phyloP scores from a whole-genome alignment of 345 rosid genomes.

The Acer campestre region DNA sequence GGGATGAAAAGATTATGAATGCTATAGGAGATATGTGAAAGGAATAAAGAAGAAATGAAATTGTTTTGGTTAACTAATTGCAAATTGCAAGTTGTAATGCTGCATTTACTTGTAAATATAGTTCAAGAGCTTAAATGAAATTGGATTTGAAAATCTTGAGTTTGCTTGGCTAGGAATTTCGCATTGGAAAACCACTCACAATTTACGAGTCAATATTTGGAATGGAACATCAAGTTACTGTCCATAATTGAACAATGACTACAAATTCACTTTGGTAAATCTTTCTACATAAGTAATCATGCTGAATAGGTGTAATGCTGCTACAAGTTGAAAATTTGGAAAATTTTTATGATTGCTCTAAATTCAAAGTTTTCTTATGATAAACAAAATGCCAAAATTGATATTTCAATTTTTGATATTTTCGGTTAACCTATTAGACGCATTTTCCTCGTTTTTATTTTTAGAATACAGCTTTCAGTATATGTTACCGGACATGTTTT shows the following conservation, averaged over 20 bases:
- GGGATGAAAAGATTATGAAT: background rate
- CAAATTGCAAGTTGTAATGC: background rate
- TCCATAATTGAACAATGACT: background rate
- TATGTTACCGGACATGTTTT: too few species aligned
- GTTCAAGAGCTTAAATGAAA: too few species aligned
- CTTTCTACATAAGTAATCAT: background rate
- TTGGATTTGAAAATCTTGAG: background rate
- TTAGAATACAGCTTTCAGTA: too few species aligned
- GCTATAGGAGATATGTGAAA: background rate
- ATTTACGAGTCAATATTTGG: background rate
- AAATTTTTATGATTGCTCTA: background rate
- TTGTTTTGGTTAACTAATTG: background rate
- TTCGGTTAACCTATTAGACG: too few species aligned
- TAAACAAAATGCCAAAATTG: too few species aligned
- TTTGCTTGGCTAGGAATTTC: background rate
- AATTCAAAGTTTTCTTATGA: background rate
- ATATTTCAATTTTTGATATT: too few species aligned
- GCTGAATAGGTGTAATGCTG: background rate
- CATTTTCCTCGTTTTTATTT: too few species aligned
- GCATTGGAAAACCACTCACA: background rate
- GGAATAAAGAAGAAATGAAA: background rate
- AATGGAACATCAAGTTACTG: background rate
- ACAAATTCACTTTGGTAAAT: background rate
- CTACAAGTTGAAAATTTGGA: background rate
- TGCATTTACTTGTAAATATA: background rate